Evolutionary conservation across 2,329 filamentous ascomycete genomes (phyloP).

Genomic region (Alternaria postmessia): DNA sequence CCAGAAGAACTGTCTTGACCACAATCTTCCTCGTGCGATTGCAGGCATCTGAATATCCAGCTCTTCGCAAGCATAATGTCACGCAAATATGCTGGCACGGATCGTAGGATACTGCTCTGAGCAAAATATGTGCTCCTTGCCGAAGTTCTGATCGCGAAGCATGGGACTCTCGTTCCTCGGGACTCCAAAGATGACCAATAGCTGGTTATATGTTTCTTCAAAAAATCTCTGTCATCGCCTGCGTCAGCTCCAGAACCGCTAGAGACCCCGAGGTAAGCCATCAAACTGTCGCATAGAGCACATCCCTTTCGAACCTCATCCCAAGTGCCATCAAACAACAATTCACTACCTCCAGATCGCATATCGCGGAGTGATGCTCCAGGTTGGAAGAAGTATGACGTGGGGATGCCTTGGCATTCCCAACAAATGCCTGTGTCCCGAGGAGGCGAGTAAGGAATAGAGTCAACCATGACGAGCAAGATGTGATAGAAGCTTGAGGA

Average conservation of each 20-base stretch:
- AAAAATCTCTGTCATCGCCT: no score
- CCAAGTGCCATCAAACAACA: background rate
- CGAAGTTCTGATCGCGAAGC: accelerated
- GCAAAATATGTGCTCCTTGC: background rate
- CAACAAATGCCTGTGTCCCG: background rate
- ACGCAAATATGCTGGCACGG: background rate
- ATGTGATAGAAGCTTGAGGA: background rate
- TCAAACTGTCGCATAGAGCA: background rate
- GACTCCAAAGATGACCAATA: background rate
- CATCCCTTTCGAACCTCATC: background rate
- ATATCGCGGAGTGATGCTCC: background rate
- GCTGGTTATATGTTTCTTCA: background rate
- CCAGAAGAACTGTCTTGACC: background rate
- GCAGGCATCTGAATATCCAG: background rate
- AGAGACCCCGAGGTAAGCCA: background rate
- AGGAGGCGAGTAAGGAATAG: background rate
- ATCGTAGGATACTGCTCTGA: background rate
- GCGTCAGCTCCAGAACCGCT: background rate
- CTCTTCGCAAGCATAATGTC: background rate
- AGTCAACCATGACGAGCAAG: background rate
- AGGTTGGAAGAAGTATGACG: background rate
- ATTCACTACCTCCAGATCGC: no score
- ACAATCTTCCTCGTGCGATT: background rate
- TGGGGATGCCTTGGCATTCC: background rate
- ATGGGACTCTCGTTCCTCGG: background rate